Evolutionary conservation across 2,329 filamentous ascomycete species (phyloP).

Genomic region (Rhinocladiella mackenziei): DNA sequence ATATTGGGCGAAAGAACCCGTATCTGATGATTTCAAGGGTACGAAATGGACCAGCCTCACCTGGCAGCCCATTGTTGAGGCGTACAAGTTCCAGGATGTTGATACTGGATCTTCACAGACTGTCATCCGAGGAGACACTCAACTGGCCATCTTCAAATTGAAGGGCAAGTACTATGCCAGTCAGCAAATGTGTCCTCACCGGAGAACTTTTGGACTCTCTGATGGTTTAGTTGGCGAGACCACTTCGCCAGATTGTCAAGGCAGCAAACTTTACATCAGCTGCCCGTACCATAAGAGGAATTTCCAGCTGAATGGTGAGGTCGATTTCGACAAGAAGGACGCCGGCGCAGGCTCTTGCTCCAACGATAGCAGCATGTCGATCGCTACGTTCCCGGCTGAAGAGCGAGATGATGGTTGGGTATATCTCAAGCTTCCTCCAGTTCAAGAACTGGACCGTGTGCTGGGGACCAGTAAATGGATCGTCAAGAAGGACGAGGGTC

Average conservation of each 20-base stretch:
- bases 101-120: conserved; percentile 71
- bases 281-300: conserved; percentile 90
- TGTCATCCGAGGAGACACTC: conserved; percentile 82
- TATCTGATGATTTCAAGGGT: conserved; percentile 67
- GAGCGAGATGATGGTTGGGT: conserved; percentile 71
- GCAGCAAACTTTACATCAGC: conserved; percentile 72
- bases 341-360: conserved; percentile 62
- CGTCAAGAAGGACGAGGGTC: conserved; percentile 66
- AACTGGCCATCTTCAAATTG: conserved; percentile 82
- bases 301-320: conserved; percentile 66
- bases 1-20: conserved; percentile 69
- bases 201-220: conserved; percentile 81
- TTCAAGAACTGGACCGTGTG: conserved; percentile 73
- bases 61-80: conserved; percentile 77
- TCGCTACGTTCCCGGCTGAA: conserved; percentile 77
- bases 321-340: conserved; percentile 26
- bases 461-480: conserved; percentile 76
- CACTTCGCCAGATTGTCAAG: conserved; percentile 34
- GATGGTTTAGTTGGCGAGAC: conserved; percentile 75
- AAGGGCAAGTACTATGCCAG: conserved; percentile 76
- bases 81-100: conserved; percentile 63
- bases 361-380: conserved; percentile 70
- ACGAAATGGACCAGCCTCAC: conserved; percentile 61
- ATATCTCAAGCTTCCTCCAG: conserved; percentile 73
- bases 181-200: conserved; percentile 94